Percentiles rank a stretch among this genome's conserved stretches.
Evolutionary conservation across 1,284 basidiomycete genomes (phyloP).

Genomic region (Cryptococcus depauperatus): DNA sequence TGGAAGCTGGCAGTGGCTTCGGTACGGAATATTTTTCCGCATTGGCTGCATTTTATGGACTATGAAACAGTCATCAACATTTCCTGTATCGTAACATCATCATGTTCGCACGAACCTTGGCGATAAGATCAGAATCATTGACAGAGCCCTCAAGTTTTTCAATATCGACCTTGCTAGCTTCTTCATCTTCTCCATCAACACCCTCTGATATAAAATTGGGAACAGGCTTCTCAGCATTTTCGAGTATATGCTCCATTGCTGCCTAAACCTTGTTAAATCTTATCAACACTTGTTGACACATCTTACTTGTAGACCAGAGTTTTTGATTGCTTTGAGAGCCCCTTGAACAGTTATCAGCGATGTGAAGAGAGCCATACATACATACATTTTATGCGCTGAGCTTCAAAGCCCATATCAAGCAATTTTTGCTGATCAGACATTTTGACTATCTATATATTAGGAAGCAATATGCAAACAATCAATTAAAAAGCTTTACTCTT

Average conservation of each 20-base stretch:
- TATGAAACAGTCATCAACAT: conserved; percentile 1
- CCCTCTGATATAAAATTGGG: conserved; percentile 46
- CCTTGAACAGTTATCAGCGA: conserved; percentile 48
- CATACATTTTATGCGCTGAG: conserved; percentile 73
- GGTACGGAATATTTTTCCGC: conserved; percentile 79
- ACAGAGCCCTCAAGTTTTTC: conserved; percentile 34
- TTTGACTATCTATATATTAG: background rate
- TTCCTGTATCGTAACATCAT: background rate
- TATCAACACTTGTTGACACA: background rate
- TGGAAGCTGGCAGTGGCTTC: conserved; percentile 86
- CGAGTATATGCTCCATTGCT: conserved; percentile 78
- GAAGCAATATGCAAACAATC: background rate
- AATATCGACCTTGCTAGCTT: conserved; percentile 48
- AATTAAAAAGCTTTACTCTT: too few species aligned
- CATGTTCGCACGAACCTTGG: conserved; percentile 22
- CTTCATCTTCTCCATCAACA: conserved; percentile 63
- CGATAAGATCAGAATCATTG: conserved; percentile 24
- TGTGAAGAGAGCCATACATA: conserved; percentile 17
- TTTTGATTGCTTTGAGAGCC: conserved; percentile 72
- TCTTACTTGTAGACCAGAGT: conserved; percentile 55
- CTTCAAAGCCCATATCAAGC: conserved; percentile 76
- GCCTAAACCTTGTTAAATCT: conserved; percentile 49
- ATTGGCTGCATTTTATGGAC: conserved; percentile 49
- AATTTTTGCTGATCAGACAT: conserved; percentile 63
- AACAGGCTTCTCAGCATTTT: conserved; percentile 63